phyloP scores from a whole-genome alignment of 257 asterid genomes.

The Solanum lignicaule region DNA sequence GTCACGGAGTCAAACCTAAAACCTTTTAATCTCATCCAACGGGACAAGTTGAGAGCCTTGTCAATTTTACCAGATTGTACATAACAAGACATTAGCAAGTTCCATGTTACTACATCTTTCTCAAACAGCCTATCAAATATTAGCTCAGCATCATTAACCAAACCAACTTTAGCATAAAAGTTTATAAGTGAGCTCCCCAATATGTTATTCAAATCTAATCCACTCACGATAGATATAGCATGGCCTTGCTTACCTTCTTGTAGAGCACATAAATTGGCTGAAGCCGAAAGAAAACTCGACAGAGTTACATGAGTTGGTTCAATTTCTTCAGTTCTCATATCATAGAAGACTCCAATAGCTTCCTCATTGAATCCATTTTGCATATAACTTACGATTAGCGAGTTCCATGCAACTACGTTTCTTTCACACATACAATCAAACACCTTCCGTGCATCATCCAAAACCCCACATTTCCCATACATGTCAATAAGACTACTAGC shows the following conservation, averaged over 20 bases:
- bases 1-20: slow-evolving; percentile 13
- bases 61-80: slow-evolving; percentile 3
- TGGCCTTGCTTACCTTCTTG: slow-evolving; percentile 23
- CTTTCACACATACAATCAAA: slow-evolving; percentile 19
- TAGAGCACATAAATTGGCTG: slow-evolving; percentile 16
- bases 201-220: slow-evolving; percentile 12
- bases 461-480: slow-evolving; percentile 24
- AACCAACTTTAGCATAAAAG: slow-evolving; percentile 23
- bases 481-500: slow-evolving; percentile 23
- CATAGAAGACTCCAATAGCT: slow-evolving; percentile 7
- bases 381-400: slow-evolving; percentile 17
- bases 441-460: slow-evolving; percentile 15
- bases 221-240: slow-evolving; percentile 7
- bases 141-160: slow-evolving; percentile 15
- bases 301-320: slow-evolving; percentile 20
- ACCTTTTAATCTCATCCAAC: slow-evolving; percentile 13
- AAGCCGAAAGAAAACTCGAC: slow-evolving; percentile 16
- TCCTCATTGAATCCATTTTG: slow-evolving; percentile 13
- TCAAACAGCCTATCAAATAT: slow-evolving; percentile 10
- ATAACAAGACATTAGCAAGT: slow-evolving; percentile 15
- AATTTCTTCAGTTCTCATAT: slow-evolving; percentile 9
- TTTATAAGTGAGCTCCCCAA: slow-evolving; percentile 19
- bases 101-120: slow-evolving; percentile 27
- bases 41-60: slow-evolving; percentile 9
- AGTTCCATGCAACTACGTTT: slow-evolving; percentile 22